A percentile compares a stretch with the other conserved stretches of the same genome.
Conservation (phyloP, 768 basidiomycete genomes). For the Dentipellis fragilis region DNA sequence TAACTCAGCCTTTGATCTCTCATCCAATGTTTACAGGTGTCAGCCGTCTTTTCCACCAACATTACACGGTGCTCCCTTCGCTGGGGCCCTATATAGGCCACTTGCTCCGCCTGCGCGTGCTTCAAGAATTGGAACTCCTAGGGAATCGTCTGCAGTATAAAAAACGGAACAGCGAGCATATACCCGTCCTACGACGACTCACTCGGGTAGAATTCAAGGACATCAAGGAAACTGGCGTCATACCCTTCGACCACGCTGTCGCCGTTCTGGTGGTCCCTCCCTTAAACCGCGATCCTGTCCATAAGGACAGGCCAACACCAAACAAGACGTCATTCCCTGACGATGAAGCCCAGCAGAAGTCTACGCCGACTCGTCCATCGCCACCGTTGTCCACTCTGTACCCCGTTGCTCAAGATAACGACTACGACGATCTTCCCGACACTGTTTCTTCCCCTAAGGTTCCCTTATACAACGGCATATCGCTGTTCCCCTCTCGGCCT, state of each 20-base stretch:
- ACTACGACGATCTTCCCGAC: constrained; percentile 11
- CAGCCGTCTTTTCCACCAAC: constrained; percentile 12
- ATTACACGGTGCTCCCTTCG: constrained; percentile 27
- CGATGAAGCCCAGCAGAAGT: neutral
- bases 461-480: constrained; percentile 61
- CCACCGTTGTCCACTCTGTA: constrained; percentile 22
- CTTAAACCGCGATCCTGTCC: constrained; percentile 41
- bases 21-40: neutral
- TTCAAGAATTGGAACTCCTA: constrained; percentile 67
- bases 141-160: constrained; percentile 29
- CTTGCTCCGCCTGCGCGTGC: constrained; percentile 57
- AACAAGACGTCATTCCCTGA: constrained; percentile 3
- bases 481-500: constrained; percentile 49
- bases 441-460: constrained; percentile 26
- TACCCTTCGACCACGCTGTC: constrained; percentile 44
- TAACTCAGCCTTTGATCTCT: neutral
- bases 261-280: constrained; percentile 68
- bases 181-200: constrained; percentile 48
- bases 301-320: constrained; percentile 30
- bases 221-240: constrained; percentile 33
- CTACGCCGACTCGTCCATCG: constrained; percentile 3
- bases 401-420: constrained; percentile 9
- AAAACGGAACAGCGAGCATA: constrained; percentile 15
- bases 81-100: constrained; percentile 51
- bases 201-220: constrained; percentile 49